phyloP scores from a whole-genome alignment of 2,329 filamentous ascomycete species.

The Colletotrichum sp. region DNA sequence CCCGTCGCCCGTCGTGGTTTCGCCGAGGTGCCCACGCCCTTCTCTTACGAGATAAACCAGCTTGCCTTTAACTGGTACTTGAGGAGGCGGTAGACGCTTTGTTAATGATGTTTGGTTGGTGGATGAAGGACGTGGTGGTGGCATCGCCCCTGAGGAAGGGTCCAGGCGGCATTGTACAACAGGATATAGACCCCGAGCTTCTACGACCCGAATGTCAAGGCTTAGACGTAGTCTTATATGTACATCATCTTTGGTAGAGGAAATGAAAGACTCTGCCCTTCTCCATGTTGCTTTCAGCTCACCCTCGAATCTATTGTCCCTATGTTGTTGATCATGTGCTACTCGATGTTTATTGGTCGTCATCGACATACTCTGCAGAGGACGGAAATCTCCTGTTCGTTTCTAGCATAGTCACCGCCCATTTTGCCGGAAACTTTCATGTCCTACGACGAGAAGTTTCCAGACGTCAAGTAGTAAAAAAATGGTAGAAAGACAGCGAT shows the following conservation, averaged over 20 bases:
- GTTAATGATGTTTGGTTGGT: background rate
- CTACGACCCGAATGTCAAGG: conserved; percentile 13
- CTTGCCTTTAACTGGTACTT: conserved; percentile 95
- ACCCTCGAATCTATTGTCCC: too few species aligned
- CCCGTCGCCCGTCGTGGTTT: conserved; percentile 84
- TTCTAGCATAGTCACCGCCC: background rate
- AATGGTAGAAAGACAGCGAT: background rate
- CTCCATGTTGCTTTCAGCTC: background rate
- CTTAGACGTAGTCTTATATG: conserved; percentile 3
- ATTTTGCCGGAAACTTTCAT: background rate
- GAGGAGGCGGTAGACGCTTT: conserved; percentile 67
- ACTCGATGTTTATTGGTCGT: fast-evolving
- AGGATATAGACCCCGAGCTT: conserved; percentile 16
- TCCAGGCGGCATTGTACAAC: conserved; percentile 14
- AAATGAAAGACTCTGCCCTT: background rate
- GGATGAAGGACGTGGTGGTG: background rate
- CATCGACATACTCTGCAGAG: background rate
- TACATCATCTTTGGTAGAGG: conserved; percentile 14
- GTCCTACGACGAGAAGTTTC: background rate
- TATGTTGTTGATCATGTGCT: background rate
- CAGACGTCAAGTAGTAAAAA: background rate
- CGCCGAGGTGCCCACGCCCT: conserved; percentile 87
- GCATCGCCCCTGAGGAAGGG: background rate
- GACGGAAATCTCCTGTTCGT: background rate
- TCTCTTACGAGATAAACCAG: conserved; percentile 71